Evolutionary conservation across 2,329 filamentous ascomycete genomes (phyloP), one percentile per base, ranked within the genome.

Genomic region (Aspergillus felis): DNA sequence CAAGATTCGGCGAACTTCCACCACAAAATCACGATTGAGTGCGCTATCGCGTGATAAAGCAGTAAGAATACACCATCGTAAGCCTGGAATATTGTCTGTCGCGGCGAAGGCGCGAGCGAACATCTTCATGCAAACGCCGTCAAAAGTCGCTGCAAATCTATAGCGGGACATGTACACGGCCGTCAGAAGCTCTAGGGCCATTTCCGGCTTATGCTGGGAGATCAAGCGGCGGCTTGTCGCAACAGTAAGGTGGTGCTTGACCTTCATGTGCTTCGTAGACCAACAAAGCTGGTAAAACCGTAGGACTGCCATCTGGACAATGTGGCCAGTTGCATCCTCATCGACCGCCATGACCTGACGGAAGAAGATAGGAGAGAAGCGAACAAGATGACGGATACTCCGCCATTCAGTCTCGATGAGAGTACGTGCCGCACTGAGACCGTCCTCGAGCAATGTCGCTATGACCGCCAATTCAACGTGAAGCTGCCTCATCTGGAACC

Each of bases 1-100:
- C 25, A 73, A 46, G 28, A 71, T 51, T 5, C 69, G 68, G 28
- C 66, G 63, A 8, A 67, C 64, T 55, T 77, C 75, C 20, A 68
- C 69, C 2, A 74, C 59, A 28, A 77, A 69, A 50, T 72, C 66
- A 25, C 55, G 66, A 42, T 57, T 67, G 25, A 71, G 55, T 12
- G 70, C 67, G 32, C 69, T 72, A 2, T 61, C 58, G 28, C 74
- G 71, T 28, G 70, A 64, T 25, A 77, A 62, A n/a, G 66, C 71
- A 2, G 73, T 72, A 53, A 76, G 53, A 44, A 77, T 67, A 51
- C 73, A 75, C 75, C 75, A 77, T 51, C 74, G 73, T 2, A 76
- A 60, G 2, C 75, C 75, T n/a, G 67, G 64, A 7, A 72, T 54
- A 32, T 74, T 68, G 4, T 66, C 63, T 4, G 59, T 54, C 2